Evolutionary conservation across 257 asterid species (phyloP).

Genomic region (Cruciata laevipes): DNA sequence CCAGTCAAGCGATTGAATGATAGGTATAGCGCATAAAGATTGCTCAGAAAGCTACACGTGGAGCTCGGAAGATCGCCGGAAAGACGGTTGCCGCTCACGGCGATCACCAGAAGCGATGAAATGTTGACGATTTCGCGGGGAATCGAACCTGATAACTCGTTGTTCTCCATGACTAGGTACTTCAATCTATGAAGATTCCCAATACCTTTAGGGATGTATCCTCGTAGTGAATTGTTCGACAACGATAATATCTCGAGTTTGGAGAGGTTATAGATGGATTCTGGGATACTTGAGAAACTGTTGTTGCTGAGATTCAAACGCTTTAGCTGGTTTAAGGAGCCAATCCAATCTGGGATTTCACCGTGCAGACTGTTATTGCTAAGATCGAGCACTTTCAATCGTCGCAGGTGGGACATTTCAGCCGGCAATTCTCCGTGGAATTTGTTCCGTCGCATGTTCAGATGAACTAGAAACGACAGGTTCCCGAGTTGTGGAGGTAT

Average conservation of each 20-base stretch:
- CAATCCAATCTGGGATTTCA: background rate
- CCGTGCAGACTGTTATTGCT: background rate
- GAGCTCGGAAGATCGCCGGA: slow-evolving; percentile 13
- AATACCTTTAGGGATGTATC: slow-evolving; percentile 3
- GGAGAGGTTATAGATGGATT: background rate
- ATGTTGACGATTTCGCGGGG: slow-evolving; percentile 22
- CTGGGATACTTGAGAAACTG: background rate
- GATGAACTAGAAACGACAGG: background rate
- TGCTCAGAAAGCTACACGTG: background rate
- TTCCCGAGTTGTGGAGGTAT: slow-evolving; percentile 1
- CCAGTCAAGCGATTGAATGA: slow-evolving; percentile 8
- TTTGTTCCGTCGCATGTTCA: background rate
- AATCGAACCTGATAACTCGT: slow-evolving; percentile 17
- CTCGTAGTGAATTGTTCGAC: background rate
- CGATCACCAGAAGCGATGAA: slow-evolving; percentile 9
- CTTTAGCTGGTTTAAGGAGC: background rate
- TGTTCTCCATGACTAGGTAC: background rate
- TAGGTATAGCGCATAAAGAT: slow-evolving; percentile 2
- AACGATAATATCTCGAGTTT: background rate
- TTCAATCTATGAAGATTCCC: slow-evolving; percentile 8
- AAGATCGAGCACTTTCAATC: background rate
- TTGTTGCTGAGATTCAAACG: background rate
- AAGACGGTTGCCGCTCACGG: slow-evolving; percentile 5
- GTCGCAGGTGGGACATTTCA: background rate
- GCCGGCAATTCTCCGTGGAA: background rate